Evolutionary conservation across 148 eudicot genomes (phyloP), one percentile per base, ranked within the genome.

Genomic region (Amaranthus hypochondriacus): DNA sequence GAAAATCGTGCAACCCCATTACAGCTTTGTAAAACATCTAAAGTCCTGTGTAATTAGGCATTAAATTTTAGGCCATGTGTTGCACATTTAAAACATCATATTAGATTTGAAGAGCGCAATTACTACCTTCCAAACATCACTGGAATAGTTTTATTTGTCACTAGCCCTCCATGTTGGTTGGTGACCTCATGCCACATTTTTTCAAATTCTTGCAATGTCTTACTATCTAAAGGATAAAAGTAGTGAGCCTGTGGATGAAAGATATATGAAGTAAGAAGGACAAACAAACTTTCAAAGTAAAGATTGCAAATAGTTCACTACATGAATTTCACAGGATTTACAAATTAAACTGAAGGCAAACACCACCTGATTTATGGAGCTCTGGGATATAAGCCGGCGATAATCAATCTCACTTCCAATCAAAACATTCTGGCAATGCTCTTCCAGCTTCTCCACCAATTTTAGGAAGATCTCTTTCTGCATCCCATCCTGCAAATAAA

Each of bases 121-220:
- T 18, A 51, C 42, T 88, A 95, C 98, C 98, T 95, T 61, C 97
- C 98, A 82, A 95, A 95, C 97, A 95, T 95, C 75, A 95, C 98
- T 2, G 84, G 85, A 79, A 95, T 82, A 49, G 87, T 87, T 59
- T 81, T 68, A 62, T 90, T 82, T 51, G 79, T 83, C 60, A 95
- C 78, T 42, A 47, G 73, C 64, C 84, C 97, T 56, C 90, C 93
- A 65, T 72, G 73, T 66, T 84, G 81, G 75, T 56, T 73, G 39
- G 78, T 80, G 62, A 83, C 75, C 66, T 83, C 83, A 67, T 66
- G 69, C 98, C 98, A 95, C 75, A 82, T 77, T 59, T 76, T 82
- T 54, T 90, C 93, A 53, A 87, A 89, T 70, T 88, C 88, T 66
- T 84, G 80, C 70, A 51, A 43, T 60, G 80, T 74, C 78, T 64